These are phyloP conservation scores for Periconia macrospinosa DNA, from an alignment of 2,329 filamentous ascomycete species.

Conservation along the genomic window DNA sequence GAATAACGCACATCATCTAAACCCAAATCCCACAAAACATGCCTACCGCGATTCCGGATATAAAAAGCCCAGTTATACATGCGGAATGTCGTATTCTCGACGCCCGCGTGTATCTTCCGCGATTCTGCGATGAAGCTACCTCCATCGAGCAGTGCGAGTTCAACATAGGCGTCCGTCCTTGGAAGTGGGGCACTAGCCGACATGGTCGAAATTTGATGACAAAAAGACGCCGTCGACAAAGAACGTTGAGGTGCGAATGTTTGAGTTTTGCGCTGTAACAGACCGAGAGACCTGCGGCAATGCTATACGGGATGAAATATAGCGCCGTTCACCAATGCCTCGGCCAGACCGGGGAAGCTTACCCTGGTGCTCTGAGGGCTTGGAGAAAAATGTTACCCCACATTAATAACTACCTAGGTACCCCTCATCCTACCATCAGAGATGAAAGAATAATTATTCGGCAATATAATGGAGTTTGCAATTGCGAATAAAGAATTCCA, in stretches of 20 bases:
- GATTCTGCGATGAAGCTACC: conserved; percentile 36
- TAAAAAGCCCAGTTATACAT: conserved; percentile 43
- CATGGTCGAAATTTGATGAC: not conserved
- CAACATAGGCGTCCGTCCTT: conserved; percentile 21
- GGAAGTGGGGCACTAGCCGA: conserved; percentile 11
- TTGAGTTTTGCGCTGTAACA: too few species aligned
- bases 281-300: not conserved
- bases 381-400: too few species aligned
- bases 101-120: conserved; percentile 30
- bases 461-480: too few species aligned
- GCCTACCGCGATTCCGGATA: conserved; percentile 25
- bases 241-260: not conserved
- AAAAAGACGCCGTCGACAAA: not conserved
- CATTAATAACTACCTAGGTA: too few species aligned
- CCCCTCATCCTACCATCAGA: too few species aligned
- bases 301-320: too few species aligned
- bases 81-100: conserved; percentile 26
- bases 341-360: too few species aligned
- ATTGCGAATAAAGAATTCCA: too few species aligned
- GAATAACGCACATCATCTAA: conserved; percentile 23
- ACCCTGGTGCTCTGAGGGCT: too few species aligned
- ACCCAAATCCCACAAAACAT: conserved; percentile 37
- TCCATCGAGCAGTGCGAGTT: conserved; percentile 34
- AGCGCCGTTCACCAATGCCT: too few species aligned
- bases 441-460: too few species aligned